Conservation (phyloP, 768 basidiomycete genomes). For the Mycena vitilis region DNA sequence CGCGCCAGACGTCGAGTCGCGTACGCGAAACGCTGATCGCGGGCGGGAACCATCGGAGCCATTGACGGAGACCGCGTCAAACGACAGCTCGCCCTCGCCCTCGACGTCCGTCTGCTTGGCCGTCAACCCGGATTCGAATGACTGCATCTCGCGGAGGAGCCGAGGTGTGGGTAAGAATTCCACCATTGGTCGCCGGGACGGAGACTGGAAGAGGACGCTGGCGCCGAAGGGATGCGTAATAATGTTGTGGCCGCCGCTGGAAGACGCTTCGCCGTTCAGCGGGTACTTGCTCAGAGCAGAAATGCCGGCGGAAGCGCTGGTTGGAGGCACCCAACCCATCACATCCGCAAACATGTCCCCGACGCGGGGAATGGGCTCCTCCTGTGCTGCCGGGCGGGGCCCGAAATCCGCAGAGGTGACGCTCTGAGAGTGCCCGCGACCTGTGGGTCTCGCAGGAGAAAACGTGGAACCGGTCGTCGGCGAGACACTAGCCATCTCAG, state of each 20-base stretch:
- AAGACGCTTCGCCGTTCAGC: constrained; percentile 42
- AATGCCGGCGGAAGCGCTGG: constrained; percentile 52
- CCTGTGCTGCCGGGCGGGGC: neutral
- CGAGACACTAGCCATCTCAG: constrained; percentile 59
- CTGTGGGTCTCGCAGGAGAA: constrained; percentile 47
- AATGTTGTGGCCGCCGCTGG: constrained; percentile 29
- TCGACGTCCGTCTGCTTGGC: constrained; percentile 64
- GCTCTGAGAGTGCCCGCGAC: constrained; percentile 81
- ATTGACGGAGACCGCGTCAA: constrained; percentile 22
- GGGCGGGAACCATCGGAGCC: constrained; percentile 37
- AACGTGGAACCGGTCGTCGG: constrained; percentile 41
- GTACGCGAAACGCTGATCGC: constrained; percentile 46
- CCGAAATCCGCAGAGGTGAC: constrained; percentile 73
- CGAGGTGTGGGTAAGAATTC: constrained; percentile 61
- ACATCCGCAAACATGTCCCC: constrained; percentile 73
- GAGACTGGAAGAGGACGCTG: constrained; percentile 71
- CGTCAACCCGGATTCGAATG: constrained; percentile 86
- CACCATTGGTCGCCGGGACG: constrained; percentile 56
- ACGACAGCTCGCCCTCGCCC: constrained; percentile 6
- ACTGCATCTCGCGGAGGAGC: constrained; percentile 85
- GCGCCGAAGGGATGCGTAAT: constrained; percentile 72
- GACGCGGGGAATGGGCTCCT: constrained; percentile 36
- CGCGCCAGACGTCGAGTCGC: constrained; percentile 34
- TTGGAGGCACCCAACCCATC: constrained; percentile 68
- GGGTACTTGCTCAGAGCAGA: constrained; percentile 47